Evolutionary conservation across 305 asterid genomes (phyloP), one percentile per base, ranked within the genome.

Genomic region (Rubia balearica): DNA sequence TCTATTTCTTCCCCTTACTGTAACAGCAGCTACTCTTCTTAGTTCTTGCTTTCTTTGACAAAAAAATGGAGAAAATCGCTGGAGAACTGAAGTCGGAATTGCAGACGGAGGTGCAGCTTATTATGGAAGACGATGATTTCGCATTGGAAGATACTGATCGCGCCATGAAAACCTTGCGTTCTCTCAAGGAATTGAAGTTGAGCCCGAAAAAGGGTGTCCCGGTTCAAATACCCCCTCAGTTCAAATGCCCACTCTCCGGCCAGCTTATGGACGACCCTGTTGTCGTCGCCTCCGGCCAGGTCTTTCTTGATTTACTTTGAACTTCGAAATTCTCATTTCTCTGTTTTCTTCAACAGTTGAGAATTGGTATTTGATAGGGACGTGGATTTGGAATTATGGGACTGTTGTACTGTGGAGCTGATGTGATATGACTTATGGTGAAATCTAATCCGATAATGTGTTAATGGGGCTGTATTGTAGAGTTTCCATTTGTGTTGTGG

Each of bases 231-330:
- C 90, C 90, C 10, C 67, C 21, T 7, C 87, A 82, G 76, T 83
- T 84, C 60, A 59, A 24, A 61, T 88, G 91, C 63, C 85, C 95
- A 7, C 68, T 86, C 66, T 84, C 90, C 51, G 82, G 73, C 55
- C 33, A 67, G 57, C 60, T 88, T 61, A 88, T 88, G 91, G 73
- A 61, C 7, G 81, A 86, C 40, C 91, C 95, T 72, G 91, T 88
- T 68, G 78, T 83, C 16, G 51, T 83, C 16, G 83, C 85, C 24
- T 77, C 95, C 71, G 91, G 90, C 51, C 86, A 72, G 91, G 95
- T 88, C 70, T 6, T 7, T 53, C 40, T 4, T 36, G 16, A 49
- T 6, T 55, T 30, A 24, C 43, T 24, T 51, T 24, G 43, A 51
- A 16, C 3, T 17, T 17, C 22, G 21, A 51, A 51, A 16, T 51